These are phyloP conservation scores for Phaffomyces opuntiae DNA, from an alignment of 805 yeast genomes.

Conservation along the genomic window DNA sequence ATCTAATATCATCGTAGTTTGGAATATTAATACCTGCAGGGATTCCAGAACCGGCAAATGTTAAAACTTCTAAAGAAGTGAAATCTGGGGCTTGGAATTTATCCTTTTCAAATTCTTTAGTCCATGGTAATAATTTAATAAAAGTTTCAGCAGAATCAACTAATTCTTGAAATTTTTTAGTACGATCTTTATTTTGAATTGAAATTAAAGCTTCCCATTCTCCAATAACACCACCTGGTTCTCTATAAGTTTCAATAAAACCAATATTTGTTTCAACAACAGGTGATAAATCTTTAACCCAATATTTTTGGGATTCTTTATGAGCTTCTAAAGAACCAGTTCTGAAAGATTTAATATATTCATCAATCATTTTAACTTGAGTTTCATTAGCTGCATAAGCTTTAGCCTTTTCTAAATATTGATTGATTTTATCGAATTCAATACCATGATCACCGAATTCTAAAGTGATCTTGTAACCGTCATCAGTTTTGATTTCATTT, in stretches of 20 bases:
- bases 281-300: conserved; percentile 88
- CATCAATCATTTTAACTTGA: conserved; percentile 57
- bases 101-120: conserved; percentile 67
- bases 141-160: conserved; percentile 62
- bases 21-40: conserved; percentile 95
- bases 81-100: conserved; percentile 88
- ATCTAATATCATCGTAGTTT: conserved; percentile 82
- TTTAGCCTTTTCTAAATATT: conserved; percentile 49
- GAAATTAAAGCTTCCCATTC: conserved; percentile 93
- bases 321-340: conserved; percentile 85
- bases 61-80: conserved; percentile 81
- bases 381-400: conserved; percentile 66
- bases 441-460: conserved; percentile 71
- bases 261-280: conserved; percentile 77
- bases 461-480: conserved; percentile 40
- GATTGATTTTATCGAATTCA: conserved; percentile 57
- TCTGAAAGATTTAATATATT: conserved; percentile 61
- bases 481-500: conserved; percentile 28
- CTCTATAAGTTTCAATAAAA: conserved; percentile 88
- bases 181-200: conserved; percentile 81
- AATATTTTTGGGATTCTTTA: conserved; percentile 71
- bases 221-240: conserved; percentile 86
- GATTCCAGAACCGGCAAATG: conserved; percentile 84
- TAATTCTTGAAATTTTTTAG: conserved; percentile 66
- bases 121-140: conserved; percentile 74